Evolutionary conservation across 495 filamentous ascomycete genomes (phyloP).

Genomic region (Terfezia claveryi): DNA sequence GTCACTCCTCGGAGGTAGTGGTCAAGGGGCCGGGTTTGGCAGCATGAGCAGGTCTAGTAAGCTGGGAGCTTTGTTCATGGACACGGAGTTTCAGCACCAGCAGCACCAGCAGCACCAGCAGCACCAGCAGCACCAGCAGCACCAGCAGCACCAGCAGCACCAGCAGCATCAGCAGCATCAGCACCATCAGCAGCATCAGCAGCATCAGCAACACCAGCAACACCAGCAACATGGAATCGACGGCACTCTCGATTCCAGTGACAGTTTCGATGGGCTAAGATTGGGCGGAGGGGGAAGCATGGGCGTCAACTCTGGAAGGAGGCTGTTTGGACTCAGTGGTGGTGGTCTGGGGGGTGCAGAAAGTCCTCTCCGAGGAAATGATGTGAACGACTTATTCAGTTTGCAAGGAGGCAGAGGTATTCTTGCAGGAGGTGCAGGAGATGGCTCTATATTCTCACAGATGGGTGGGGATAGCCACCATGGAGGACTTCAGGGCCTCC

Average conservation of each 20-base stretch:
- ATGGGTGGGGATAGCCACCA: conserved; percentile 6
- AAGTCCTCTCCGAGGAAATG: conserved; percentile 38
- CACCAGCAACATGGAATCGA: conserved; percentile 30
- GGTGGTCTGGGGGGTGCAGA: conserved; percentile 36
- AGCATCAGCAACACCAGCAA: conserved; percentile 37
- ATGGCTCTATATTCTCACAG: conserved; percentile 19
- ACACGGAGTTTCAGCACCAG: conserved; percentile 41
- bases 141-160: conserved; percentile 49
- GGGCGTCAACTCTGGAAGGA: conserved; percentile 27
- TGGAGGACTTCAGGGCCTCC: not conserved
- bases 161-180: conserved; percentile 20
- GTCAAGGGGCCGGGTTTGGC: conserved; percentile 22
- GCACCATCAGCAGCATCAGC: conserved; percentile 35
- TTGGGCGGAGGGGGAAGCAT: conserved; percentile 15
- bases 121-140: conserved; percentile 24
- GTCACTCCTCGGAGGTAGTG: conserved; percentile 25
- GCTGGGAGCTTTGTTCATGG: conserved; percentile 54
- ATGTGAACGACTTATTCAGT: conserved; percentile 34
- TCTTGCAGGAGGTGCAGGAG: conserved; percentile 22
- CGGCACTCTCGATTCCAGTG: conserved; percentile 16
- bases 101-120: conserved; percentile 36
- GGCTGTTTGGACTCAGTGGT: conserved; percentile 32
- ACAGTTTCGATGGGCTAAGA: conserved; percentile 28
- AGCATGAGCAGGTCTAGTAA: conserved; percentile 49
- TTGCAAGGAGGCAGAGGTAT: conserved; percentile 24